Evolutionary conservation across 306 rosid species (phyloP).

Genomic region (Cyclanthera cordifolia): DNA sequence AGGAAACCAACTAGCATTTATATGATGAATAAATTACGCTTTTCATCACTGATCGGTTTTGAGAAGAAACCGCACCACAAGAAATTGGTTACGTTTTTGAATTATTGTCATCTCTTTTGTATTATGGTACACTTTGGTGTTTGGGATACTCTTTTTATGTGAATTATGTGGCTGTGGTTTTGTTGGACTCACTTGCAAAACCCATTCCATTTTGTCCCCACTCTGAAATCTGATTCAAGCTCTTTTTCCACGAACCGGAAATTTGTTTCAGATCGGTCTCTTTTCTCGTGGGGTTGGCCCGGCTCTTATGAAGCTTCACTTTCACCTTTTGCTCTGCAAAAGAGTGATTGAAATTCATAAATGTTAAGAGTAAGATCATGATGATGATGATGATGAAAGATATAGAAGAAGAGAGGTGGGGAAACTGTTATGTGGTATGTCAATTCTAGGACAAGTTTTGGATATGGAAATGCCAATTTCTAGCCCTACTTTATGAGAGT

Average conservation of each 20-base stretch:
- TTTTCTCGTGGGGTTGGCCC: slow-evolving; percentile 15
- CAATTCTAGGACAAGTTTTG: slow-evolving; percentile 1
- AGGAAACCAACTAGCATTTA: no score
- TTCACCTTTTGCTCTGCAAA: background rate
- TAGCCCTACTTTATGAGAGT: background rate
- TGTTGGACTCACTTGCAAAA: slow-evolving; percentile 3
- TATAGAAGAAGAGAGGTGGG: background rate
- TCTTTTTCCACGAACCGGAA: slow-evolving; percentile 7
- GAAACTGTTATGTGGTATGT: background rate
- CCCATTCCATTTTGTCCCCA: background rate
- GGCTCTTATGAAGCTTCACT: background rate
- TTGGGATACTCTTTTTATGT: slow-evolving; percentile 1
- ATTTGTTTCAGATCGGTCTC: slow-evolving; percentile 2
- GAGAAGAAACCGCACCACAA: no score
- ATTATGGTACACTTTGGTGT: slow-evolving; percentile 8
- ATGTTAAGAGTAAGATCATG: background rate
- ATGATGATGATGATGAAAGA: background rate
- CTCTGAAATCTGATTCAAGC: slow-evolving; percentile 1
- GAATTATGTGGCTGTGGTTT: slow-evolving; percentile 13
- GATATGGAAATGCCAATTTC: slow-evolving; percentile 9
- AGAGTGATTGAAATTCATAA: background rate
- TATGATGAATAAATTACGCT: no score
- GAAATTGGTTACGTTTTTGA: no score
- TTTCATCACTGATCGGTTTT: no score
- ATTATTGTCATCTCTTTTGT: slow-evolving; percentile 11